Evolutionary conservation across 441 rosid species (phyloP).

Genomic region (Daphne laureola): DNA sequence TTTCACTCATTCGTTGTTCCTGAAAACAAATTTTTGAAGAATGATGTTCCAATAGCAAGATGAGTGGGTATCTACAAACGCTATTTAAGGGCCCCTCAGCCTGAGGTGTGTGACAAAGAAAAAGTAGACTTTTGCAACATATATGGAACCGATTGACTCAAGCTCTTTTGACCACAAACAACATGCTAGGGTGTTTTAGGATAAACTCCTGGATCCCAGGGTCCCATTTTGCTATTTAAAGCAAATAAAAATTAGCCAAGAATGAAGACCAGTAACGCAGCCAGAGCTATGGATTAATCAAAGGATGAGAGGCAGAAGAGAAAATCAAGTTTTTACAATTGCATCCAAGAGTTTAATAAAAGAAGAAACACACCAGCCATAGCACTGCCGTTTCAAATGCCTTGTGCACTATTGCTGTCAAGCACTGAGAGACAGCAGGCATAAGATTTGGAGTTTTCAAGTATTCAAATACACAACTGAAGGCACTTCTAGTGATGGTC

Average conservation of each 20-base stretch:
- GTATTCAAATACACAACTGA: slow-evolving; percentile 94
- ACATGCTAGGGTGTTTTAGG: no score
- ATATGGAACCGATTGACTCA: no score
- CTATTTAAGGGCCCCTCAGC: no score
- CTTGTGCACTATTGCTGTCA: slow-evolving; percentile 85
- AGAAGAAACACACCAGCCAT: slow-evolving; percentile 71
- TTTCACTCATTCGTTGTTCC: slow-evolving; percentile 78
- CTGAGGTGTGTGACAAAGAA: no score
- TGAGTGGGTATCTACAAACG: no score
- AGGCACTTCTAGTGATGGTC: slow-evolving; percentile 88
- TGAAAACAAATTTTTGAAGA: slow-evolving; percentile 23
- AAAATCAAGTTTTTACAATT: slow-evolving; percentile 2
- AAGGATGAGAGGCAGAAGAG: not conserved
- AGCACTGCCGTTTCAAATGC: slow-evolving; percentile 86
- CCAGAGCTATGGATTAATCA: not conserved
- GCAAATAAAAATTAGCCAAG: no score
- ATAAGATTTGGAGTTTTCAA: slow-evolving; percentile 86
- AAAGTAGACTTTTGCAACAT: not conserved
- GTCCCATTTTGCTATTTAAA: no score
- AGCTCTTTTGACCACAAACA: no score
- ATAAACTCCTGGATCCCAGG: no score
- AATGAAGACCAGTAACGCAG: no score
- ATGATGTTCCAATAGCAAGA: not conserved
- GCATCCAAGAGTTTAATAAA: slow-evolving; percentile 13
- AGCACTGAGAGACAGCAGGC: slow-evolving; percentile 90